Conservation (phyloP, 306 rosid genomes). For the Corylus americana region DNA sequence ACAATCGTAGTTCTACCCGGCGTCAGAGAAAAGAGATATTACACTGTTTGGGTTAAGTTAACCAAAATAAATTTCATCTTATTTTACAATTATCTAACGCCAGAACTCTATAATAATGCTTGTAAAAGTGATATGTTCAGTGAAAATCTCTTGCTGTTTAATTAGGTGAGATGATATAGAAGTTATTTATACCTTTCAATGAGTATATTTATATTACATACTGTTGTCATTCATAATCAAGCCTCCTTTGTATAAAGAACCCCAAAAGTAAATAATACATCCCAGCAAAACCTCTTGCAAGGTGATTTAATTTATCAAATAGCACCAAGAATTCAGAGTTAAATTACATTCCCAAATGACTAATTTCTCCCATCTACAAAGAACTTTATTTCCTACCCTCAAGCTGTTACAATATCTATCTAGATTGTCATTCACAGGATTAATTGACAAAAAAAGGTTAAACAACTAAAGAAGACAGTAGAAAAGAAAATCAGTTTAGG, state of each 20-base stretch:
- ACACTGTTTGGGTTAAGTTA: too few species aligned
- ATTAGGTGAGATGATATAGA: too few species aligned
- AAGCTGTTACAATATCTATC: conserved; percentile 26
- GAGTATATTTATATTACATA: neutral
- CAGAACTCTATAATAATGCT: too few species aligned
- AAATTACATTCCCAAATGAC: conserved; percentile 36
- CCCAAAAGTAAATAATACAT: neutral
- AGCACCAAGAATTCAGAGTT: conserved; percentile 9
- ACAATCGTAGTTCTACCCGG: too few species aligned
- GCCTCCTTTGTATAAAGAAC: neutral
- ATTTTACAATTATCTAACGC: too few species aligned
- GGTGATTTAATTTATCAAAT: conserved; percentile 13
- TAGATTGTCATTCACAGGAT: conserved; percentile 24
- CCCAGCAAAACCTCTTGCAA: neutral
- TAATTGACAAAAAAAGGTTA: neutral
- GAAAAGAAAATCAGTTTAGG: conserved; percentile 10
- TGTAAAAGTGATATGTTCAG: too few species aligned
- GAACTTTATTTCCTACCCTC: conserved; percentile 32
- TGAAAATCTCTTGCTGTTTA: too few species aligned
- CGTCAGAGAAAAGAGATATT: too few species aligned
- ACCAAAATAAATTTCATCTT: too few species aligned
- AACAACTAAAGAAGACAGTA: conserved; percentile 16
- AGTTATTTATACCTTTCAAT: too few species aligned
- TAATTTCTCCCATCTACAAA: conserved; percentile 24
- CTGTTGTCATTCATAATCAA: neutral